A percentile compares a stretch with the other conserved stretches of the same genome.
Conservation (phyloP, 1,284 basidiomycete species). For the Cutaneotrichosporon sp. region DNA sequence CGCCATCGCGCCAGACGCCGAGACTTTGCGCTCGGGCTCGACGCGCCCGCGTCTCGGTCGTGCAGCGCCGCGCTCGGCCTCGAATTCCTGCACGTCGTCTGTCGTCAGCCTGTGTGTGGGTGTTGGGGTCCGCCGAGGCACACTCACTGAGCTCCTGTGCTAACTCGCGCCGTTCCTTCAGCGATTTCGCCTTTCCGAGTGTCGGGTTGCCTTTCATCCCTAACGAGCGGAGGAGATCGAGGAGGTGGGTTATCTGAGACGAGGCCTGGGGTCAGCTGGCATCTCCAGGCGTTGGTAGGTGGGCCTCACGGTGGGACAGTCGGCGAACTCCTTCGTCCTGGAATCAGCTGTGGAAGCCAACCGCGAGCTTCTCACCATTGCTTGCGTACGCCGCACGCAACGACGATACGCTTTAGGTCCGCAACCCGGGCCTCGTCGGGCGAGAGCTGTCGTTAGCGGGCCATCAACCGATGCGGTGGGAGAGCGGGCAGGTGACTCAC, state of each 20-base stretch:
- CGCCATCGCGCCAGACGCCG: constrained; percentile 15
- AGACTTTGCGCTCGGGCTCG: not conserved
- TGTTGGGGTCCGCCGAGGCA: too few relatives aligned
- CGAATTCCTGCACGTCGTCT: constrained; percentile 55
- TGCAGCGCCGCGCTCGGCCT: constrained; percentile 42
- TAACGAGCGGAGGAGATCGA: constrained; percentile 65
- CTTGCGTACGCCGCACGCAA: constrained; percentile 78
- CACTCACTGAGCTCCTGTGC: constrained; percentile 72
- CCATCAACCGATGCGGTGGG: too few relatives aligned
- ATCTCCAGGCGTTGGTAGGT: not conserved
- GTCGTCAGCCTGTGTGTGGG: too few relatives aligned
- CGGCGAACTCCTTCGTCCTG: constrained; percentile 66
- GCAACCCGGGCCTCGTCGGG: constrained; percentile 44
- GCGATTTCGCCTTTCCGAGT: constrained; percentile 72
- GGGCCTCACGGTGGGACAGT: constrained; percentile 55
- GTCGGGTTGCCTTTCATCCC: constrained; percentile 79
- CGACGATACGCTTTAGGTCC: constrained; percentile 59
- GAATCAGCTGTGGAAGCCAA: not conserved
- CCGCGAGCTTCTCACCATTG: constrained; percentile 62
- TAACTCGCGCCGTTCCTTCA: constrained; percentile 70
- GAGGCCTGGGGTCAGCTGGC: constrained; percentile 52
- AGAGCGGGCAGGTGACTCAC: too few relatives aligned
- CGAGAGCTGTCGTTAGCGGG: constrained; percentile 33
- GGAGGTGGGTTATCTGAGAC: constrained; percentile 68
- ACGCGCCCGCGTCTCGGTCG: constrained; percentile 4